Base-by-base conservation (phyloP, 2,329 filamentous ascomycete genomes). In the Ceratocystis destructans region DNA sequence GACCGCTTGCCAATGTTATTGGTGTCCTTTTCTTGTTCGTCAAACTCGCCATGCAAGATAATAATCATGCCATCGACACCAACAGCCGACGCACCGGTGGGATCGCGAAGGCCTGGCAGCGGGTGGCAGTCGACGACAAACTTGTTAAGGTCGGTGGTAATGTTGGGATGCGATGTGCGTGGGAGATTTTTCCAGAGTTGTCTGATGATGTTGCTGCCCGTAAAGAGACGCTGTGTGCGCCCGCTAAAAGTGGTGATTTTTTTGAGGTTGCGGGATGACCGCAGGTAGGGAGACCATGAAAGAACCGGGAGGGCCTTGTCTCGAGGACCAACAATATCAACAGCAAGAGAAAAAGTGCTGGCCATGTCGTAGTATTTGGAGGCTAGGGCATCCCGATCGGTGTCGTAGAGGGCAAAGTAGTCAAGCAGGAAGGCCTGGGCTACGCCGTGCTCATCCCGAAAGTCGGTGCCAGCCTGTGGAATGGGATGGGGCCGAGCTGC, bases 71-170 rank as follows among this genome's bases (percentile, higher is more conserved):
- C 90, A 69, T 89, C 88, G 22, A 93, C 89, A 3, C 89, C 89
- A 22, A 78, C 77, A 0, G 77, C 73, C 68, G 80, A 86, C 69
- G 86, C 80, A 1, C 85, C 84, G 12, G 80, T 82, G 2, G 85
- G 86, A 71, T 95, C 90, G 2, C 82, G 81, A 28, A 95, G 80
- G 44, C 87, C 85, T 1, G 86, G 83, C 44, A 92, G 78, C 17
- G 87, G 82, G 71, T 90, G 87, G 70, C 89, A 92, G 75, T 96
- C 90, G 72, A 96, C 85, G 64, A 90, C 83, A 80, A 90, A 96
- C 71, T 91, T 88, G 72, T 83, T 79, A 12, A 85, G 76, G 61
- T 89, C 83, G 0, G 81, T 76, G 62, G 80, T 78, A 69, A 95
- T 82, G 71, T 87, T 82, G 1, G 90, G 87, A 73, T 96, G 91